Conservation (phyloP, 2,329 filamentous ascomycete species). For the Huntiella moniliformis region DNA sequence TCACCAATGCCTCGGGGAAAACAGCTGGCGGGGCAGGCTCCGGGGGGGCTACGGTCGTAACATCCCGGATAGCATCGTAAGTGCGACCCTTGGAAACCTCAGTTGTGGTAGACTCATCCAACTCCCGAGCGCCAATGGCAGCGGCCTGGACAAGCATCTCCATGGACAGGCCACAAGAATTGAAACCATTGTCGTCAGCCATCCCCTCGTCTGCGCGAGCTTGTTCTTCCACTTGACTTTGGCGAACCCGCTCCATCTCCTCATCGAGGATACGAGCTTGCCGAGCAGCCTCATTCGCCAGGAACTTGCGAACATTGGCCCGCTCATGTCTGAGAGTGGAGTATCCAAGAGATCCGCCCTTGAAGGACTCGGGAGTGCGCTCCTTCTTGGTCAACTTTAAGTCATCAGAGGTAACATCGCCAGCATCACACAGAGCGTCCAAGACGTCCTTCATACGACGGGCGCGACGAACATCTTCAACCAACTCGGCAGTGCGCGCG, state of each 20-base stretch:
- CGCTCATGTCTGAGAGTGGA: conserved; percentile 5
- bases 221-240: not conserved
- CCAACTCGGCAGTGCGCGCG: conserved; percentile 19
- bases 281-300: conserved; percentile 3
- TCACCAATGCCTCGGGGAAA: not conserved
- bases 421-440: conserved; percentile 21
- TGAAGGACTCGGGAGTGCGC: conserved; percentile 6
- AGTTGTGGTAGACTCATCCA: not conserved
- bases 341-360: conserved; percentile 9
- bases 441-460: conserved; percentile 20
- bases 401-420: conserved; percentile 15
- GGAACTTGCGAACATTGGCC: conserved; percentile 6
- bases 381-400: conserved; percentile 18
- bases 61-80: conserved; percentile 21
- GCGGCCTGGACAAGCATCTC: not conserved
- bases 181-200: not conserved
- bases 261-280: not conserved
- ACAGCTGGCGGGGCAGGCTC: no score
- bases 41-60: conserved; percentile 14
- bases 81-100: conserved; percentile 4
- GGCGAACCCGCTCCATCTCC: not conserved
- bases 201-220: not conserved
- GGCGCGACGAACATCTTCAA: conserved; percentile 19
- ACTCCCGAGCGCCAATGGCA: not conserved
- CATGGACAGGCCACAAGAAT: no score